These are phyloP conservation scores for Diaporthe citriasiana DNA, from an alignment of 2,329 filamentous ascomycete genomes.

Conservation along the genomic window DNA sequence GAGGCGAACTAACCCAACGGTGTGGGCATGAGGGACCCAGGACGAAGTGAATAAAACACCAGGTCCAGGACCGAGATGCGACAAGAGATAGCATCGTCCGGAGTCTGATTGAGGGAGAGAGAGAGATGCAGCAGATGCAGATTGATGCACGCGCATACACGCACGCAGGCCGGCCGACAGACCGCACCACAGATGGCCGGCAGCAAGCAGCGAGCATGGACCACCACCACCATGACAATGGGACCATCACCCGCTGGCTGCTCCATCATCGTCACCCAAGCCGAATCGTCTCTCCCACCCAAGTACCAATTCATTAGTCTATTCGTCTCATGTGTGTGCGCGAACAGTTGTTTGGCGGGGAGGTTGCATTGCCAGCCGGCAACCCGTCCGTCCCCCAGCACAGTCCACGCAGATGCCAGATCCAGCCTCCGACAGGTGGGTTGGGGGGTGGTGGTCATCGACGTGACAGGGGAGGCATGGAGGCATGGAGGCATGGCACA, in stretches of 20 bases:
- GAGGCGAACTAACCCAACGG: slow-evolving; percentile 6
- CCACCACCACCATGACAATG: slow-evolving; percentile 20
- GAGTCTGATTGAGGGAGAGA: slow-evolving; percentile 11
- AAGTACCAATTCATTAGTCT: slow-evolving; percentile 13
- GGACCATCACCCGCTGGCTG: not conserved
- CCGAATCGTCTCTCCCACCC: not conserved
- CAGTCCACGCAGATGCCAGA: slow-evolving; percentile 25
- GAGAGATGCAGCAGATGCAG: slow-evolving; percentile 27
- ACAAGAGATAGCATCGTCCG: slow-evolving; percentile 6
- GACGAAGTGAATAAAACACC: slow-evolving; percentile 29
- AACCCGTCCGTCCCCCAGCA: not conserved
- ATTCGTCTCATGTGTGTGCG: slow-evolving; percentile 32
- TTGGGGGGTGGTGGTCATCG: not conserved
- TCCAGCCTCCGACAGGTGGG: slow-evolving; percentile 28
- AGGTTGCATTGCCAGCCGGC: slow-evolving; percentile 34
- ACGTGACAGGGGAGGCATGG: not conserved
- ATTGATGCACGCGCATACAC: slow-evolving; percentile 23
- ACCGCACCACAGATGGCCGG: slow-evolving; percentile 10
- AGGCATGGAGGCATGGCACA: not conserved
- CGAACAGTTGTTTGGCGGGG: slow-evolving; percentile 17
- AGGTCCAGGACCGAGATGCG: slow-evolving; percentile 26
- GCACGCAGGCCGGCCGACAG: not conserved
- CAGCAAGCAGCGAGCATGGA: slow-evolving; percentile 2
- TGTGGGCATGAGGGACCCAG: not conserved
- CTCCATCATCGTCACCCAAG: not conserved